Percentiles rank a stretch among this genome's conserved stretches.
These are phyloP conservation scores for Hyphodiscus sp. DNA, from an alignment of 2,329 filamentous ascomycete genomes.

Conservation along the genomic window DNA sequence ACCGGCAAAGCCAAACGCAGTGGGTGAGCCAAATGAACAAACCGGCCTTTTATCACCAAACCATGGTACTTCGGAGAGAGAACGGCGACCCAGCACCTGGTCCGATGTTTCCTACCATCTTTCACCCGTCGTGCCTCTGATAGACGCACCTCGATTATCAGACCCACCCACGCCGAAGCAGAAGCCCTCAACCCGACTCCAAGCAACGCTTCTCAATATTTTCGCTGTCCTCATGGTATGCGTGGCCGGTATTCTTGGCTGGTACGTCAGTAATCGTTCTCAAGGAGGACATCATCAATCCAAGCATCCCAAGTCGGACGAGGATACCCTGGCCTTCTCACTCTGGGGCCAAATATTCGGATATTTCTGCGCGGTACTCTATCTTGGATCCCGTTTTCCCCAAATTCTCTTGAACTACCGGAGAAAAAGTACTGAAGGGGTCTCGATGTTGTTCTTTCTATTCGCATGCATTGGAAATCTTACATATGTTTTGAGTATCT, in stretches of 20 bases:
- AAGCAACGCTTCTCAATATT: constrained; percentile 65
- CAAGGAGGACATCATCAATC: constrained; percentile 27
- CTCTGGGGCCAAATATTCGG: constrained; percentile 83
- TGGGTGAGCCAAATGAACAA: constrained; percentile 42
- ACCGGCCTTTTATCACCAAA: constrained; percentile 41
- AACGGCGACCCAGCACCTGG: constrained; percentile 46
- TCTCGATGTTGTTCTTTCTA: constrained; percentile 90
- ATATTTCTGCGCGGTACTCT: constrained; percentile 83
- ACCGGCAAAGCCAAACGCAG: constrained; percentile 33
- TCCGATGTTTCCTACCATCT: constrained; percentile 62
- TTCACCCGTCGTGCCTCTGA: constrained; percentile 77
- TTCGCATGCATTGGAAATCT: constrained; percentile 95
- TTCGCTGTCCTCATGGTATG: constrained; percentile 75
- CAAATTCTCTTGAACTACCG: constrained; percentile 90
- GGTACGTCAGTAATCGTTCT: constrained; percentile 60
- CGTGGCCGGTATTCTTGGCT: constrained; percentile 75
- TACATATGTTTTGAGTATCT: constrained; percentile 86
- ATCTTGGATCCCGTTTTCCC: constrained; percentile 82
- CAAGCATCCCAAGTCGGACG: constrained; percentile 29
- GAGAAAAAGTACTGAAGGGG: constrained; percentile 86
- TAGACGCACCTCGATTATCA: constrained; percentile 41
- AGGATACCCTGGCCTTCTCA: constrained; percentile 58
- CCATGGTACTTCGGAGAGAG: constrained; percentile 40
- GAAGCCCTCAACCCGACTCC: constrained; percentile 44
- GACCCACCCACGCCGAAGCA: constrained; percentile 34